phyloP scores from a whole-genome alignment of 1,284 basidiomycete species.

The Moesziomyces sp. region DNA sequence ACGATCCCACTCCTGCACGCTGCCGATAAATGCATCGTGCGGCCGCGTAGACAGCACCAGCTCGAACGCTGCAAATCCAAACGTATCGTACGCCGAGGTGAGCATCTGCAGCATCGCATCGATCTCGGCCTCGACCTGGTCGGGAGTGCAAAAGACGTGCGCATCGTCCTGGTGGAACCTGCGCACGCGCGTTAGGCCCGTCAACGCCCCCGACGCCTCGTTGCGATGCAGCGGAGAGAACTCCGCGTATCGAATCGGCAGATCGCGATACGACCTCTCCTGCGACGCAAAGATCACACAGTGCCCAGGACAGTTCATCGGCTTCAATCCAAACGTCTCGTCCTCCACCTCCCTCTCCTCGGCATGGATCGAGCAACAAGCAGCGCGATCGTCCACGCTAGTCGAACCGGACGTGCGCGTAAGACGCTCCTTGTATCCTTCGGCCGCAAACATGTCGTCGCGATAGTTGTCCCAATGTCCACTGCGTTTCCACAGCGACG shows the following conservation, averaged over 20 bases:
- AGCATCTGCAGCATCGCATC: slow-evolving; percentile 65
- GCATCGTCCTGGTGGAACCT: slow-evolving; percentile 66
- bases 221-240: slow-evolving; percentile 64
- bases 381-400: slow-evolving; percentile 4
- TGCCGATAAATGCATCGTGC: slow-evolving; percentile 49
- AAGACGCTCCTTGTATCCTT: slow-evolving; percentile 58
- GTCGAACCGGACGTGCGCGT: slow-evolving; percentile 6
- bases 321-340: slow-evolving; percentile 61
- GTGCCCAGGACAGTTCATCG: slow-evolving; percentile 67
- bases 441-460: slow-evolving; percentile 66
- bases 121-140: slow-evolving; percentile 59
- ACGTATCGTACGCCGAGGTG: slow-evolving; percentile 59
- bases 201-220: slow-evolving; percentile 60
- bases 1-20: slow-evolving; percentile 54
- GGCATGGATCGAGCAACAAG: slow-evolving; percentile 41
- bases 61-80: slow-evolving; percentile 63
- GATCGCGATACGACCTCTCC: slow-evolving; percentile 60
- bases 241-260: slow-evolving; percentile 63
- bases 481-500: slow-evolving; percentile 60
- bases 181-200: slow-evolving; percentile 61
- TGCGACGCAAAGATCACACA: slow-evolving; percentile 60
- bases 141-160: slow-evolving; percentile 64
- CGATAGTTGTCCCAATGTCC: slow-evolving; percentile 68
- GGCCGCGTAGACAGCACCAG: slow-evolving; percentile 66
- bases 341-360: slow-evolving; percentile 9